These are phyloP conservation scores for Penicillium paneum DNA, from an alignment of 2,329 filamentous ascomycete species.

Conservation along the genomic window DNA sequence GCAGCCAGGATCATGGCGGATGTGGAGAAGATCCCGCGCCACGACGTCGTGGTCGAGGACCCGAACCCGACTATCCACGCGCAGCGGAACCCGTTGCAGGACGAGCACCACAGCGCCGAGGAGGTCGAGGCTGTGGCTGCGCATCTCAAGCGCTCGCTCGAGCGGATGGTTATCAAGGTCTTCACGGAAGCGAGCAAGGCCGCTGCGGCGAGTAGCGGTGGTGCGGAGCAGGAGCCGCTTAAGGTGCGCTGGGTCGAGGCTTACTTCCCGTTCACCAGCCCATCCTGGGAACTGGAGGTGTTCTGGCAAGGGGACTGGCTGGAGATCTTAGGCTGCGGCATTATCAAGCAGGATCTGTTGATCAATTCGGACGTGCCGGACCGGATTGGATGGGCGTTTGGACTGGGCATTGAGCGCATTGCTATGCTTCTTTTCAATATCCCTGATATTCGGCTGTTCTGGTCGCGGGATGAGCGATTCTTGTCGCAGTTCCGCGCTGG, in stretches of 20 bases:
- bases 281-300: constrained; percentile 94
- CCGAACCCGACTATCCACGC: constrained; percentile 73
- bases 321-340: constrained; percentile 88
- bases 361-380: constrained; percentile 70
- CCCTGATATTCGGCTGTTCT: constrained; percentile 94
- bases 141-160: constrained; percentile 85
- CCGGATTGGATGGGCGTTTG: constrained; percentile 91
- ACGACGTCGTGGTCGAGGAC: constrained; percentile 76
- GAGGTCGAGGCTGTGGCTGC: constrained; percentile 79
- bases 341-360: constrained; percentile 79
- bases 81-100: constrained; percentile 79
- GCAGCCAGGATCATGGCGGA: constrained; percentile 65
- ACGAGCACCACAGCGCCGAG: constrained; percentile 63
- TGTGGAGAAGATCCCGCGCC: constrained; percentile 66
- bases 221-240: constrained; percentile 65
- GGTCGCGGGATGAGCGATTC: constrained; percentile 83
- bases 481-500: constrained; percentile 70
- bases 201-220: constrained; percentile 50
- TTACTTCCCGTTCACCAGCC: constrained; percentile 95
- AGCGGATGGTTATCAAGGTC: constrained; percentile 84
- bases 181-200: constrained; percentile 74
- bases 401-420: constrained; percentile 87
- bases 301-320: constrained; percentile 95
- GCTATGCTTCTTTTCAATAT: constrained; percentile 97
- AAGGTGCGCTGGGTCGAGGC: constrained; percentile 92